Evolutionary conservation across 331 rosid species (phyloP).

Genomic region (Malus hybrid): DNA sequence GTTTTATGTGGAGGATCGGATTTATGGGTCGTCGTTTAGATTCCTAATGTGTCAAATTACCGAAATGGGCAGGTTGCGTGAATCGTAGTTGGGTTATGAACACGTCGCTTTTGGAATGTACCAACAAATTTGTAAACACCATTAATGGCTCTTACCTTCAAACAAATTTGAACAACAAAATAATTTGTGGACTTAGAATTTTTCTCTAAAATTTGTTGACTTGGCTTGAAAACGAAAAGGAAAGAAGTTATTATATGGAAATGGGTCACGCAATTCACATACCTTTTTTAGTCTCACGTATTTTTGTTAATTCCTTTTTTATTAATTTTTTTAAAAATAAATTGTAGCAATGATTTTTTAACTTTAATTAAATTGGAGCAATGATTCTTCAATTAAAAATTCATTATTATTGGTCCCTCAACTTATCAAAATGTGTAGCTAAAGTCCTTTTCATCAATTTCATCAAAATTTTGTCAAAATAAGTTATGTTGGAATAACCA

Average conservation of each 20-base stretch:
- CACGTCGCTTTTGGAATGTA: not conserved
- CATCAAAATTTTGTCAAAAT: too few species aligned
- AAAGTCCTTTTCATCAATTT: too few species aligned
- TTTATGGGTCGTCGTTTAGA: slow-evolving; percentile 1
- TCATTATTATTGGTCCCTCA: too few species aligned
- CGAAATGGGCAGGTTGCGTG: not conserved
- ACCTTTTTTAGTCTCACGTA: too few species aligned
- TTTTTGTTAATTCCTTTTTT: too few species aligned
- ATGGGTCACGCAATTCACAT: too few species aligned
- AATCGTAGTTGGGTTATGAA: not conserved
- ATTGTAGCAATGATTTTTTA: too few species aligned
- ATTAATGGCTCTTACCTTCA: not conserved
- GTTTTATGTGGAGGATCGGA: not conserved
- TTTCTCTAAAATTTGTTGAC: not conserved
- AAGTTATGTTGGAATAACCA: too few species aligned
- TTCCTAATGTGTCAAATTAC: not conserved
- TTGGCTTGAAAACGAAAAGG: not conserved
- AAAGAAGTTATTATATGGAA: not conserved
- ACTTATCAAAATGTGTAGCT: too few species aligned
- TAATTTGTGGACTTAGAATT: not conserved
- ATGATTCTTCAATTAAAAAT: too few species aligned
- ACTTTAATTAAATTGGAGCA: too few species aligned
- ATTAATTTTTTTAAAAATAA: too few species aligned
- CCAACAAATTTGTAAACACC: not conserved
- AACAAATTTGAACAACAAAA: not conserved